phyloP scores from a whole-genome alignment of 495 filamentous ascomycete genomes.

The Neurospora sp. region DNA sequence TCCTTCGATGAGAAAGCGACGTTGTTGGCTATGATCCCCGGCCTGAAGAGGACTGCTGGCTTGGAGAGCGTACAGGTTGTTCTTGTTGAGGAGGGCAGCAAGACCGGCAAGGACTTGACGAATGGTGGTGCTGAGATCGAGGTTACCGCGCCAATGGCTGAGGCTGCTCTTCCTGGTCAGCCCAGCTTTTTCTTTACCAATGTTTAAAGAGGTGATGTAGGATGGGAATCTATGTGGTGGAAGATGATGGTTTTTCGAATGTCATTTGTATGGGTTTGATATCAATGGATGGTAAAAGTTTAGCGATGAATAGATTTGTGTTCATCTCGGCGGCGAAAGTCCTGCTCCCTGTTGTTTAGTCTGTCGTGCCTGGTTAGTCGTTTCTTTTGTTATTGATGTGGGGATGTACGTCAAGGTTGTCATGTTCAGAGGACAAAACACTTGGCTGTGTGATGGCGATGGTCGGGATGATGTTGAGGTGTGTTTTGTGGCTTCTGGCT shows the following conservation, averaged over 20 bases:
- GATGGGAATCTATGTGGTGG: neutral
- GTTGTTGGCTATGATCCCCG: constrained; percentile 38
- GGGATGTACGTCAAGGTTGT: neutral
- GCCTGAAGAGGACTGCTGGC: constrained; percentile 51
- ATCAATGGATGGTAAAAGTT: neutral
- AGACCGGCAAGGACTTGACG: constrained; percentile 46
- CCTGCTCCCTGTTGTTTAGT: neutral
- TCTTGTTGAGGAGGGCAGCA: constrained; percentile 59
- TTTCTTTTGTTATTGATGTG: neutral
- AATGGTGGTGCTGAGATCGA: constrained; percentile 43
- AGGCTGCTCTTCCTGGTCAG: constrained; percentile 64
- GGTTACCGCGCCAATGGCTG: constrained; percentile 47
- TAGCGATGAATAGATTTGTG: neutral
- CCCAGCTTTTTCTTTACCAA: constrained; percentile 75
- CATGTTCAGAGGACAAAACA: neutral
- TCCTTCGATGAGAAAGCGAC: constrained; percentile 74
- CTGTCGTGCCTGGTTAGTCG: neutral
- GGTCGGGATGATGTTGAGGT: neutral
- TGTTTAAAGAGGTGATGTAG: constrained; percentile 24
- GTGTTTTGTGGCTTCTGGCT: neutral
- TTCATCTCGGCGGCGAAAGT: neutral
- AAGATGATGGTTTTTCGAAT: neutral
- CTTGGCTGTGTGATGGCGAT: neutral
- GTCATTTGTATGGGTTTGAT: neutral
- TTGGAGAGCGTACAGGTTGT: constrained; percentile 54